Evolutionary conservation across 2,329 filamentous ascomycete species (phyloP), one percentile per base, ranked within the genome.

Genomic region (Fusarium denticulatum): DNA sequence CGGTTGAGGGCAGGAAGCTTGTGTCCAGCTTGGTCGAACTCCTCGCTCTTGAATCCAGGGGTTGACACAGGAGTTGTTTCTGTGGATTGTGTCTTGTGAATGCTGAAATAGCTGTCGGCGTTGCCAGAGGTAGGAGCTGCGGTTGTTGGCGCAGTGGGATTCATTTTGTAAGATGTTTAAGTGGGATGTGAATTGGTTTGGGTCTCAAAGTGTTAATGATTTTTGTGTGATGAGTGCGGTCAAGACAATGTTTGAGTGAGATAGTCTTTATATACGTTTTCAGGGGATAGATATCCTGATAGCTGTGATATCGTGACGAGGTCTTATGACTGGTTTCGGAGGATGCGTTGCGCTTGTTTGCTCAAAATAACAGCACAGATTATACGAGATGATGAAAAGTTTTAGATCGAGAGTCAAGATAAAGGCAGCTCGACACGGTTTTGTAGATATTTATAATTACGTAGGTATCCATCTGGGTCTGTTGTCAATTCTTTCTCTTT

Each of bases 1-100:
- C 83, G 82, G 20, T 79, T 77, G 14, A 82, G 77, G 22, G 77
- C 74, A 18, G 81, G 79, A 18, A 86, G 73, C 69, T 85, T 76
- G 64, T 66, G 58, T 59, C 64, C 59, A 52, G 26, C 42, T 56
- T 62, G 53, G 16, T 69, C 73, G 7, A 36, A 37, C 26, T 74
- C 71, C 13, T 74, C 66, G 36, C 64, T 14, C 56, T 64, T 77
- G 39, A 69, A 45, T 10, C 69, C 71, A 3, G 77, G 77, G 15
- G 77, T 76, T 47, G 75, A 66, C 18, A 56, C 53, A 22, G 73
- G 77, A 15, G 74, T 77, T 50, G 67, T 72, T 30, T 71, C 76
- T n/a, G 72, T 67, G 40, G 68, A 74, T 26, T 69, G 75, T 18
- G 60, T 60, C 65, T 73, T 79, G 72, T 74, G 76, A 26, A 47